A percentile compares a stretch with the other conserved stretches of the same genome.
Evolutionary conservation across 371 early-diverging fungal genomes (phyloP).

Genomic region (Mortierella sp.): DNA sequence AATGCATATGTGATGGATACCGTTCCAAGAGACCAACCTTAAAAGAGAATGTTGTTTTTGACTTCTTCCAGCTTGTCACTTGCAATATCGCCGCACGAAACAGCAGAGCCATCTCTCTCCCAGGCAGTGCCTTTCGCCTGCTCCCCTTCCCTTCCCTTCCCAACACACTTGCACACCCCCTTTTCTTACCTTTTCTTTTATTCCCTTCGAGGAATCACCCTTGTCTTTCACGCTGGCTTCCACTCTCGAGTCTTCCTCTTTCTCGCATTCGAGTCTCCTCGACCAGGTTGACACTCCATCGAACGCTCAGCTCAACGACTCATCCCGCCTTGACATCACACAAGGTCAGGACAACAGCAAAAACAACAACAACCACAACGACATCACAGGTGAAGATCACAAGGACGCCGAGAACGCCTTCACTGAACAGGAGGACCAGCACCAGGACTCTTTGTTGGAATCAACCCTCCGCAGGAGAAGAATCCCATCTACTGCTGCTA

Average conservation of each 20-base stretch:
- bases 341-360: neutral
- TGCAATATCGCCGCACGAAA: neutral
- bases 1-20: too few relatives aligned
- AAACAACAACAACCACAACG: neutral
- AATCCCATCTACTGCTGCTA: neutral
- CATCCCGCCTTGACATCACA: neutral
- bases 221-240: constrained; percentile 6
- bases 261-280: constrained; percentile 8
- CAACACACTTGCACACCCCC: neutral
- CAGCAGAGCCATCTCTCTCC: neutral
- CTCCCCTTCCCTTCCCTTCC: neutral
- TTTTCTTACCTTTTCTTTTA: neutral
- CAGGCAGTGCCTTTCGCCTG: neutral
- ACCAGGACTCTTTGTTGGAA: neutral
- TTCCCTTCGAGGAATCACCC: neutral
- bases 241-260: neutral
- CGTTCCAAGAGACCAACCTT: too few relatives aligned
- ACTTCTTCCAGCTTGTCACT: too few relatives aligned
- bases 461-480: constrained; percentile 2
- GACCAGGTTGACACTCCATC: constrained; percentile 5
- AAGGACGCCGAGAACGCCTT: neutral
- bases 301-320: neutral
- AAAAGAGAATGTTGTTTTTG: too few relatives aligned
- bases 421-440: neutral
- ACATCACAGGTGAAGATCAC: neutral